Percentiles rank a stretch among this genome's conserved stretches.
Conservation (phyloP, 1,284 basidiomycete genomes). For the Cryptococcus deneoformans region DNA sequence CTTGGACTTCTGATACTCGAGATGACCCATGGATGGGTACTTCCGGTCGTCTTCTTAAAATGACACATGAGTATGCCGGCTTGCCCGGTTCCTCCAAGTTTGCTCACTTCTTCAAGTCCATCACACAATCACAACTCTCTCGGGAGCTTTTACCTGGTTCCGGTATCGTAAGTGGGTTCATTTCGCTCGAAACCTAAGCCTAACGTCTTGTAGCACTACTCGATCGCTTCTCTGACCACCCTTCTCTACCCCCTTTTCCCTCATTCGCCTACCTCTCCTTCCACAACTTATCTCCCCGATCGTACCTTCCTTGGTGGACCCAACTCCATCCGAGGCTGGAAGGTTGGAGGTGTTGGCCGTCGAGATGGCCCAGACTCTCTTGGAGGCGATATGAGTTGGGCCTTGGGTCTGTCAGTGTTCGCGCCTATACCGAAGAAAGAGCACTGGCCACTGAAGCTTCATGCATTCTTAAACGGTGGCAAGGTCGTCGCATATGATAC, state of each 20-base stretch:
- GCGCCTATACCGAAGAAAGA: slow-evolving; percentile 72
- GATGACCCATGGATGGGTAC: slow-evolving; percentile 68
- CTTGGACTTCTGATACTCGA: slow-evolving; percentile 72
- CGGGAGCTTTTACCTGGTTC: slow-evolving; percentile 54
- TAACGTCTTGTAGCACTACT: slow-evolving; percentile 42
- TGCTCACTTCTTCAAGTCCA: slow-evolving; percentile 67
- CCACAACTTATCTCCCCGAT: slow-evolving; percentile 61
- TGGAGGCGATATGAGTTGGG: slow-evolving; percentile 55
- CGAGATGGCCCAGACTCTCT: slow-evolving; percentile 69
- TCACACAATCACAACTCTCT: slow-evolving; percentile 62
- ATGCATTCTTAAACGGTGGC: slow-evolving; percentile 82
- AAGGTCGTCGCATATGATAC: slow-evolving; percentile 66
- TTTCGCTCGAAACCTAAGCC: background rate
- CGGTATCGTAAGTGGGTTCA: slow-evolving; percentile 39
- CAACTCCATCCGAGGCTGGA: slow-evolving; percentile 82
- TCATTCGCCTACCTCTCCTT: background rate
- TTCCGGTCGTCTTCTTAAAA: slow-evolving; percentile 61
- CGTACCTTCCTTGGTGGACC: slow-evolving; percentile 94
- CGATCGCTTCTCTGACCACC: slow-evolving; percentile 45
- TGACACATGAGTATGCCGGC: slow-evolving; percentile 74
- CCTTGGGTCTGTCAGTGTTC: slow-evolving; percentile 74
- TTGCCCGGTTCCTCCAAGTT: slow-evolving; percentile 62
- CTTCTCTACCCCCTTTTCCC: slow-evolving; percentile 41
- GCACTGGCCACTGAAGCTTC: slow-evolving; percentile 85
- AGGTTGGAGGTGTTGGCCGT: slow-evolving; percentile 68